These are phyloP conservation scores for Penicillium sp. DNA, from an alignment of 2,329 filamentous ascomycete species.

Conservation along the genomic window DNA sequence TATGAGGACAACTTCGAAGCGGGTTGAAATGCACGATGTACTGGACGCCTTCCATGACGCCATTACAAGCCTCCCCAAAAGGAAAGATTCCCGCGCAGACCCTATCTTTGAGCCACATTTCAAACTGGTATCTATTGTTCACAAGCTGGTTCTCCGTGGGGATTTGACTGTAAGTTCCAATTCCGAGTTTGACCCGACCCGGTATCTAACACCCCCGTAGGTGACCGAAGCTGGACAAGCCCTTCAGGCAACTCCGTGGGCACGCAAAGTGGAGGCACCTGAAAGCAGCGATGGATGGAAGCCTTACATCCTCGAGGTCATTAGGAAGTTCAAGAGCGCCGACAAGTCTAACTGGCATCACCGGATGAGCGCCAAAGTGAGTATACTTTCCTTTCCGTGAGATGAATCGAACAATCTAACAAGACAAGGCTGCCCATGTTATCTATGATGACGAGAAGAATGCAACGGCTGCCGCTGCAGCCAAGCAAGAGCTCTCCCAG, in stretches of 20 bases:
- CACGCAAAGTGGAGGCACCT: conserved; percentile 53
- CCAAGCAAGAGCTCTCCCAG: conserved; percentile 78
- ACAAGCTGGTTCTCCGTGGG: conserved; percentile 71
- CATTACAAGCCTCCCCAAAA: conserved; percentile 63
- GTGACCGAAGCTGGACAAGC: conserved; percentile 52
- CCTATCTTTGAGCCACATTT: conserved; percentile 90
- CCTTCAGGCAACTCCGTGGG: conserved; percentile 57
- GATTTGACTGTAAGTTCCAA: conserved; percentile 44
- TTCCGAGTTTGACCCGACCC: conserved; percentile 21
- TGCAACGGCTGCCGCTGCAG: conserved; percentile 57
- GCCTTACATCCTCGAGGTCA: conserved; percentile 61
- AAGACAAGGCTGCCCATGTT: conserved; percentile 57
- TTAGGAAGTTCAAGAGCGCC: conserved; percentile 63
- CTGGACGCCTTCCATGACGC: conserved; percentile 61
- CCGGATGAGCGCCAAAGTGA: conserved; percentile 78
- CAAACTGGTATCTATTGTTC: conserved; percentile 78
- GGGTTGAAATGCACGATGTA: conserved; percentile 49
- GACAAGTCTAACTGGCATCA: conserved; percentile 97
- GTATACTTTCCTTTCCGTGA: conserved; percentile 4
- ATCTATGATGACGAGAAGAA: conserved; percentile 60
- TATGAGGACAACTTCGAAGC: conserved; percentile 39
- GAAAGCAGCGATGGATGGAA: conserved; percentile 58
- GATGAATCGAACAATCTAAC: conserved; percentile 13
- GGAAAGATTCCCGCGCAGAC: conserved; percentile 63
- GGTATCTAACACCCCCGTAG: conserved; percentile 35